phyloP scores from a whole-genome alignment of 306 rosid genomes.

The Vigna reflexopilosa region DNA sequence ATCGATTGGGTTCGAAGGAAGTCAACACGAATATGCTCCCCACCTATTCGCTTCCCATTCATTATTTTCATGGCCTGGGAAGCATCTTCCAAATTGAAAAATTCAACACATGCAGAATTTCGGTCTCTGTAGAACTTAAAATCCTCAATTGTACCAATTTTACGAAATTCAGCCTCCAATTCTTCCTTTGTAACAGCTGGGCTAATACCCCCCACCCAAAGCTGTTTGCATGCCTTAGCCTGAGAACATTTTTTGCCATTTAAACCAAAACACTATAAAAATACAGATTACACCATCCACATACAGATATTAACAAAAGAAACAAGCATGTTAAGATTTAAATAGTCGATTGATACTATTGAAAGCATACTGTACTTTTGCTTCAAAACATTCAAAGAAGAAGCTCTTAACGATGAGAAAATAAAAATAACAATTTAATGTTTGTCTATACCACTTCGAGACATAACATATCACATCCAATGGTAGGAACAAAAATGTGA shows the following conservation, averaged over 20 bases:
- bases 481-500: not conserved
- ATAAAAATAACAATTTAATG: not conserved
- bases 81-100: constrained; percentile 84
- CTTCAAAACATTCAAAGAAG: constrained; percentile 6
- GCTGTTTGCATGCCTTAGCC: constrained; percentile 88
- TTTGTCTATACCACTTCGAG: no score
- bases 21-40: constrained; percentile 95
- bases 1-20: constrained; percentile 81
- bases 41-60: constrained; percentile 88
- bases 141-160: constrained; percentile 89
- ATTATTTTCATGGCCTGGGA: constrained; percentile 83
- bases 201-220: constrained; percentile 99
- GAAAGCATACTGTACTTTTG: not conserved
- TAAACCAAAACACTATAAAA: constrained; percentile 34
- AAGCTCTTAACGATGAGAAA: not conserved
- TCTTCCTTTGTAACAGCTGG: constrained; percentile 80
- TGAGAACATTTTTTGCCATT: constrained; percentile 51
- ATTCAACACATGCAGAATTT: constrained; percentile 92
- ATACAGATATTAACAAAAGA: not conserved
- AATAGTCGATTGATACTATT: constrained; percentile 1
- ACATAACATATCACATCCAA: not conserved
- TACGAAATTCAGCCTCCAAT: constrained; percentile 78
- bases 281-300: not conserved
- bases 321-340: not conserved
- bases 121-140: constrained; percentile 84